A percentile compares a stretch with the other conserved stretches of the same genome.
Evolutionary conservation across 257 asterid species (phyloP).

Genomic region (Capsicum baccatum): DNA sequence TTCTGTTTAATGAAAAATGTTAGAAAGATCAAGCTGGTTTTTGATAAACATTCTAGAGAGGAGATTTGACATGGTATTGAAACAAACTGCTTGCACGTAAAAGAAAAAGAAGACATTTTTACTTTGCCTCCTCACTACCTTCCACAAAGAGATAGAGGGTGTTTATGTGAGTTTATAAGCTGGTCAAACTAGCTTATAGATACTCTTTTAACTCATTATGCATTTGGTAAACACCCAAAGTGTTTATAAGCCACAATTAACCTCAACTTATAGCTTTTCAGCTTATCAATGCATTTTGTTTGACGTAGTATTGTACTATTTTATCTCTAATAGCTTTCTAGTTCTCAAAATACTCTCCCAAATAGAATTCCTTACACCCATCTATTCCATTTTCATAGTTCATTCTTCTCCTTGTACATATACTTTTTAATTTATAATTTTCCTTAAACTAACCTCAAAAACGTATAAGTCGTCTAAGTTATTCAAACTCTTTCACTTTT

Average conservation of each 20-base stretch:
- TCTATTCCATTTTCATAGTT: no score
- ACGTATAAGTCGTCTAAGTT: no score
- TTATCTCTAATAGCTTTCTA: background rate
- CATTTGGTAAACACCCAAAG: background rate
- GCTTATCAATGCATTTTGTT: no score
- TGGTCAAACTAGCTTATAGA: background rate
- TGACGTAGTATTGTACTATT: no score
- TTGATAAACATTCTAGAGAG: background rate
- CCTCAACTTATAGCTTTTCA: background rate
- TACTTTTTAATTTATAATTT: no score
- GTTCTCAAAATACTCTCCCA: background rate
- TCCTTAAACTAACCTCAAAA: no score
- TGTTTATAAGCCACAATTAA: background rate
- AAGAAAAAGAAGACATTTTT: background rate
- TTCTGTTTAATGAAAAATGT: background rate
- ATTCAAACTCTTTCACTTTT: no score
- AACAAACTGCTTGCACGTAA: background rate
- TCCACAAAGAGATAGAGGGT: background rate
- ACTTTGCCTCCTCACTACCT: background rate
- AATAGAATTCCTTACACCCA: no score
- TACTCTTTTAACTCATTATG: no score
- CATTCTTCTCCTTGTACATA: no score
- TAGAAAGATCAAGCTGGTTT: background rate
- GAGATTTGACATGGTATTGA: background rate
- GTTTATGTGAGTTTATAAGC: no score